Conservation (phyloP, 306 rosid species). For the Cucurbita pepo region DNA sequence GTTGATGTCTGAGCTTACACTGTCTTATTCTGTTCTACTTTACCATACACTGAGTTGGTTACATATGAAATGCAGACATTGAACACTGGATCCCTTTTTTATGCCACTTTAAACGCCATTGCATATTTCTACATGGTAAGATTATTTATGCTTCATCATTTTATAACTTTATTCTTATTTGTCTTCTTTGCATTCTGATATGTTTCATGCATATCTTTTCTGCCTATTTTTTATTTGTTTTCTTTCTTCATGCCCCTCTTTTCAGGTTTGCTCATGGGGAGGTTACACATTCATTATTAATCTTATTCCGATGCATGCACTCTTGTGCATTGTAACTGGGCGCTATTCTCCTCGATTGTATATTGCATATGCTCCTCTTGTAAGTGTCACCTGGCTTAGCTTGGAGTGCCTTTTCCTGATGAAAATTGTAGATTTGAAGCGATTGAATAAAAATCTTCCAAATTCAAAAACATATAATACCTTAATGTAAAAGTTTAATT, state of each 20-base stretch:
- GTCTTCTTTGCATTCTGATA: background rate
- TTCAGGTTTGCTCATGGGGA: conserved; percentile 99
- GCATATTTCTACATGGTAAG: conserved; percentile 98
- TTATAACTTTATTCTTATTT: background rate
- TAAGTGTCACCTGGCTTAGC: conserved; percentile 34
- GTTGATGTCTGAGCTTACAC: background rate
- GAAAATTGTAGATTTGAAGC: background rate
- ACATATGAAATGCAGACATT: conserved; percentile 46
- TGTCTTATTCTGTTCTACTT: conserved; percentile 10
- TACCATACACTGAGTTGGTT: conserved; percentile 12
- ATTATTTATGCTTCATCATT: conserved; percentile 4
- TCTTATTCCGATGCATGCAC: conserved; percentile 97
- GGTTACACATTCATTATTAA: conserved; percentile 97
- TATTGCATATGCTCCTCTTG: conserved; percentile 94
- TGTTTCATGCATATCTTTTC: conserved; percentile 9
- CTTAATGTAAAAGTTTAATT: background rate
- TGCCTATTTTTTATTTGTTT: conserved; percentile 26
- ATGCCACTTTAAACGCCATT: conserved; percentile 84
- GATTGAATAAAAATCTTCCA: background rate
- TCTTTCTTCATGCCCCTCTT: conserved; percentile 7
- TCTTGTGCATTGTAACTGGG: conserved; percentile 87
- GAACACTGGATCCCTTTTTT: conserved; percentile 96
- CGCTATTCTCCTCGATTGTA: conserved; percentile 90
- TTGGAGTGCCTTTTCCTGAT: background rate
- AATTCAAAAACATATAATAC: background rate